Conservation (phyloP, 1,284 basidiomycete species). For the Xerocomus cyaneibrunnescens region DNA sequence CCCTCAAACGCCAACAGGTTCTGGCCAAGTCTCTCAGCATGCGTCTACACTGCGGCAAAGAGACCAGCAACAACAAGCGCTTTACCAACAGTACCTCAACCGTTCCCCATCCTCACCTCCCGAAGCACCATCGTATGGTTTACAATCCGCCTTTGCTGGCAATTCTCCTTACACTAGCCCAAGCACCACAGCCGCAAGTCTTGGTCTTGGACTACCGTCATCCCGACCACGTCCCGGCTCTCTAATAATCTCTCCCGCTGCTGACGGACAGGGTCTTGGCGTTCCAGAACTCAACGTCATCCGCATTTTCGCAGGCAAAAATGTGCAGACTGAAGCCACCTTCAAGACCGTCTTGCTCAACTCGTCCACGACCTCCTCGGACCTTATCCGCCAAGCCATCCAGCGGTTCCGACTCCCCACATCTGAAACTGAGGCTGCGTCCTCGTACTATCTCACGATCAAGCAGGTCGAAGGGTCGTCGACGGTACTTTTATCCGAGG, state of each 20-base stretch:
- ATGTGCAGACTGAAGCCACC: slow-evolving; percentile 87
- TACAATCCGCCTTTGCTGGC: slow-evolving; percentile 57
- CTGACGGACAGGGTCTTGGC: slow-evolving; percentile 59
- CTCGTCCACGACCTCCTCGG: slow-evolving; percentile 76
- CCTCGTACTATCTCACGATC: slow-evolving; percentile 87
- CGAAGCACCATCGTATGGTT: slow-evolving; percentile 69
- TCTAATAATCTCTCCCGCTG: slow-evolving; percentile 59
- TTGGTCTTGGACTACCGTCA: slow-evolving; percentile 52
- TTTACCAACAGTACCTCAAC: slow-evolving; percentile 87
- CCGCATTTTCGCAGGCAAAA: slow-evolving; percentile 90
- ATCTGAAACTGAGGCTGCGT: slow-evolving; percentile 51
- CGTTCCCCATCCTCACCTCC: slow-evolving; percentile 75
- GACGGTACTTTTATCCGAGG: slow-evolving; percentile 64
- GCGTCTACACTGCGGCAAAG: slow-evolving; percentile 76
- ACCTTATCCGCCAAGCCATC: slow-evolving; percentile 88
- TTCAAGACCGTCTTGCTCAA: slow-evolving; percentile 98
- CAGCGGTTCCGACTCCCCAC: slow-evolving; percentile 86
- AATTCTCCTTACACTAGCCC: slow-evolving; percentile 44
- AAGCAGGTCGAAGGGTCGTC: slow-evolving; percentile 89
- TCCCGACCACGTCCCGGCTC: slow-evolving; percentile 68
- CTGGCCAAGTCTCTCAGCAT: slow-evolving; percentile 39
- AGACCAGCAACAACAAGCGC: slow-evolving; percentile 85
- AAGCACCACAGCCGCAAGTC: slow-evolving; percentile 35
- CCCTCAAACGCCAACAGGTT: slow-evolving; percentile 40
- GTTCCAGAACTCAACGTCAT: slow-evolving; percentile 92